Conservation (phyloP, 257 asterid genomes). For the Jaltomata sinuosa region DNA sequence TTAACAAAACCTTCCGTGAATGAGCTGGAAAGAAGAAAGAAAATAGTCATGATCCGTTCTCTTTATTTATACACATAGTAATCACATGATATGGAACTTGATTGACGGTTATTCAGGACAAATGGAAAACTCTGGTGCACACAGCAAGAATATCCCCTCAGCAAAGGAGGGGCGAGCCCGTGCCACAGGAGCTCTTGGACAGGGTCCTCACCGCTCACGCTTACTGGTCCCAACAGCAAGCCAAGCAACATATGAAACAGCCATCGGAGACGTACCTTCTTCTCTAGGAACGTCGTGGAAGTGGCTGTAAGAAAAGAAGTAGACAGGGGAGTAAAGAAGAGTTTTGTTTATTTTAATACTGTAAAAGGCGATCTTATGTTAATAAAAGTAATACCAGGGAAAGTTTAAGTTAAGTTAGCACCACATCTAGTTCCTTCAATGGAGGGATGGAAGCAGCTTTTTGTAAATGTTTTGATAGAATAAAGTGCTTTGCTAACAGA, state of each 20-base stretch:
- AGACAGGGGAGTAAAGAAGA: not conserved
- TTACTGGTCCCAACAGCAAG: conserved; percentile 92
- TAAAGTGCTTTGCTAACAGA: conserved; percentile 23
- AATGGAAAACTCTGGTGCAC: conserved; percentile 98
- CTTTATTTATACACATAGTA: not conserved
- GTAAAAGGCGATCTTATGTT: conserved; percentile 8
- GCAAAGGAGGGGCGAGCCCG: conserved; percentile 96
- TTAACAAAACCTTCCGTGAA: not conserved
- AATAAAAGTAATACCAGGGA: conserved; percentile 17
- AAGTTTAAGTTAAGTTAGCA: conserved; percentile 15
- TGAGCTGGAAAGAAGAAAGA: not conserved
- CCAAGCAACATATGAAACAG: conserved; percentile 71
- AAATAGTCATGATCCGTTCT: not conserved
- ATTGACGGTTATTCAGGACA: conserved; percentile 43
- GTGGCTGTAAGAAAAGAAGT: not conserved
- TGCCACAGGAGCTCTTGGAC: conserved; percentile 92
- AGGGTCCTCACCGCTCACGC: conserved; percentile 88
- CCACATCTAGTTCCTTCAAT: conserved; percentile 13
- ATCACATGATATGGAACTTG: not conserved
- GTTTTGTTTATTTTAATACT: conserved; percentile 12
- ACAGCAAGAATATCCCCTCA: conserved; percentile 97
- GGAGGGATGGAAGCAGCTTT: conserved; percentile 11
- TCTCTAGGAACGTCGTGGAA: conserved; percentile 25
- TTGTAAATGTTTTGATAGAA: conserved; percentile 51
- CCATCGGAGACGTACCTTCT: conserved; percentile 55